Conservation (phyloP, 257 asterid genomes). For the Marsdenia floribunda region DNA sequence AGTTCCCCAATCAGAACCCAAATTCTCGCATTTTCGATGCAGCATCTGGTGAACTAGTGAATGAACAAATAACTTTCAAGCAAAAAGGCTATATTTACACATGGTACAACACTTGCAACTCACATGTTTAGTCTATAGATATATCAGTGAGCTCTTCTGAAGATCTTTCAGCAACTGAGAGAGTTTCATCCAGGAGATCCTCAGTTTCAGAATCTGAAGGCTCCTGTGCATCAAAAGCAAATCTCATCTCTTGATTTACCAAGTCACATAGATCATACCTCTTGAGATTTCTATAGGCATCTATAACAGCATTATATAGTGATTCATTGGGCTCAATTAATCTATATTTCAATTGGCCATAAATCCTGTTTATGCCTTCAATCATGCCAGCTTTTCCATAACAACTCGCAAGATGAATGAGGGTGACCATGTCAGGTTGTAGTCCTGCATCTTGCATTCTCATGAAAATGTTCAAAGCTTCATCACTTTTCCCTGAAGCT, state of each 20-base stretch:
- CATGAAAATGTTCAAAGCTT: constrained; percentile 77
- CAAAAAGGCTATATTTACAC: not conserved
- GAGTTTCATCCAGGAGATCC: constrained; percentile 23
- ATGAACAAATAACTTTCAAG: not conserved
- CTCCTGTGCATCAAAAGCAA: constrained; percentile 35
- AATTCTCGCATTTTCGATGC: not conserved
- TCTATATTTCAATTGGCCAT: constrained; percentile 57
- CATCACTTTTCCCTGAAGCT: constrained; percentile 55
- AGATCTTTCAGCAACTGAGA: constrained; percentile 6
- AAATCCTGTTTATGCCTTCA: constrained; percentile 80
- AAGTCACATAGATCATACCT: constrained; percentile 77
- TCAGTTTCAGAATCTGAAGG: constrained; percentile 43
- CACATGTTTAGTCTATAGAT: not conserved
- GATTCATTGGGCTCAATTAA: constrained; percentile 52
- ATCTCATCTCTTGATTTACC: constrained; percentile 67
- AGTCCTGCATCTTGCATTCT: constrained; percentile 81
- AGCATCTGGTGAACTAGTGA: not conserved
- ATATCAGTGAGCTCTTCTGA: not conserved
- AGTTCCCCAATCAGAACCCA: not conserved
- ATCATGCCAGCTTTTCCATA: constrained; percentile 84
- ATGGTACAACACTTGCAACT: not conserved
- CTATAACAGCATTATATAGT: constrained; percentile 55
- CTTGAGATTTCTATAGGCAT: constrained; percentile 55
- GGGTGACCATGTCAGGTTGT: constrained; percentile 71
- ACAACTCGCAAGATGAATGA: constrained; percentile 62